phyloP scores from a whole-genome alignment of 1,139 yeast species.

The Sporopachydermia cereana region DNA sequence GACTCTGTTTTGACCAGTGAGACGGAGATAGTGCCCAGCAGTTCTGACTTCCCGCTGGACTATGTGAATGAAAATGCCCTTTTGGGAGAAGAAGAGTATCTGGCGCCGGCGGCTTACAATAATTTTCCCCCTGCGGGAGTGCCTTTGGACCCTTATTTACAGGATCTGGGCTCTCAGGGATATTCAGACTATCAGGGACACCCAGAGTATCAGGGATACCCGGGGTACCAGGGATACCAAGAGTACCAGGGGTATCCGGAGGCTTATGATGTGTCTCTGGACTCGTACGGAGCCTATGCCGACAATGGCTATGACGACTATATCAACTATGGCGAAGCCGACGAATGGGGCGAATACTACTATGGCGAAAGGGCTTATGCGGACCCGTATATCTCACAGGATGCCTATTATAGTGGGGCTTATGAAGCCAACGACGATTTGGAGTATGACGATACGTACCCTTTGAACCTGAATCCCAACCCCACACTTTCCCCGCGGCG shows the following conservation, averaged over 20 bases:
- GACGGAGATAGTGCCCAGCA: too few relatives aligned
- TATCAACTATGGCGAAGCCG: too few relatives aligned
- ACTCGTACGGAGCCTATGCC: too few relatives aligned
- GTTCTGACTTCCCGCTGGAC: slow-evolving; percentile 2
- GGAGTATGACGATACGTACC: slow-evolving; percentile 4
- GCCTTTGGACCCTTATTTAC: neutral
- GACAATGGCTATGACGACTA: too few relatives aligned
- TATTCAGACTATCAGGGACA: neutral
- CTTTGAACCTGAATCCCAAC: neutral
- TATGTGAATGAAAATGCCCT: too few relatives aligned
- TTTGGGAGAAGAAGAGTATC: neutral
- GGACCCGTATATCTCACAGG: too few relatives aligned
- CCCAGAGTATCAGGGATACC: neutral
- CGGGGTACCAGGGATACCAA: neutral
- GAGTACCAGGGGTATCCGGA: neutral
- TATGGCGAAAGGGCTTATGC: too few relatives aligned
- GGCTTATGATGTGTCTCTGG: neutral
- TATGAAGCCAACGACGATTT: too few relatives aligned
- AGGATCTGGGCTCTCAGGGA: neutral
- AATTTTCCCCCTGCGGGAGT: neutral
- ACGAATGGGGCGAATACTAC: too few relatives aligned
- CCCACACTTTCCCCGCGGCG: neutral
- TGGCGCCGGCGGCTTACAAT: neutral
- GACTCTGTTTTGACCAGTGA: too few relatives aligned
- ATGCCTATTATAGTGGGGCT: too few relatives aligned